Conservation (phyloP, 1,284 basidiomycete species). For the Sporisorium graminicola region DNA sequence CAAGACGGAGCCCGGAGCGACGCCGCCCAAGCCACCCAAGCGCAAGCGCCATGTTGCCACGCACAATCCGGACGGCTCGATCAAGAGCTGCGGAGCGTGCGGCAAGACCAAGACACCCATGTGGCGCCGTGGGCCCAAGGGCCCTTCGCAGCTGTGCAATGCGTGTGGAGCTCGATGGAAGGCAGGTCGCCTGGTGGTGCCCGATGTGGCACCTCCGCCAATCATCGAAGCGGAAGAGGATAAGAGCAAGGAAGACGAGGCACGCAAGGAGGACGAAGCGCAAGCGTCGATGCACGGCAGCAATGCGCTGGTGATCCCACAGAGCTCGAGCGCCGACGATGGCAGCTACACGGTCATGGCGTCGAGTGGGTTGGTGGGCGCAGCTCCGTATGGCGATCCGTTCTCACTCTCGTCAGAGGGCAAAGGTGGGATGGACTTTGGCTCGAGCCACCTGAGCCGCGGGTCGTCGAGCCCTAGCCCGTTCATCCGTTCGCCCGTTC, state of each 20-base stretch:
- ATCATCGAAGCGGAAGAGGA: conserved; percentile 56
- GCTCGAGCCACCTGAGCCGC: conserved; percentile 25
- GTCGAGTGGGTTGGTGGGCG: conserved; percentile 25
- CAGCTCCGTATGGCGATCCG: conserved; percentile 33
- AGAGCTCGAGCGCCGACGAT: conserved; percentile 39
- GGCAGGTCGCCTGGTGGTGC: conserved; percentile 64
- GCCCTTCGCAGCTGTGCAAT: conserved; percentile 66
- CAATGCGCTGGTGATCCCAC: conserved; percentile 49
- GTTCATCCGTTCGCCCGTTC: conserved; percentile 49
- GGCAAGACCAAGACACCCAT: conserved; percentile 67
- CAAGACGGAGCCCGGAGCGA: conserved; percentile 38
- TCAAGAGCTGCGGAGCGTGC: conserved; percentile 67
- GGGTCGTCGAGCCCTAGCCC: conserved; percentile 50
- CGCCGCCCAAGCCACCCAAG: conserved; percentile 54
- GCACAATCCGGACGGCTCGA: conserved; percentile 66
- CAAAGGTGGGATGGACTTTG: conserved; percentile 37
- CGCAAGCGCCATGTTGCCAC: conserved; percentile 67
- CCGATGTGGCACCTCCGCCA: conserved; percentile 61
- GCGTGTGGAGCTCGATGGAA: conserved; percentile 68
- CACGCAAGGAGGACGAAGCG: conserved; percentile 41
- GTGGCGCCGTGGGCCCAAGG: conserved; percentile 66
- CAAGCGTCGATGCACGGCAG: conserved; percentile 50
- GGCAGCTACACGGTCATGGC: conserved; percentile 38
- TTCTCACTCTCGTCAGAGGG: conserved; percentile 32
- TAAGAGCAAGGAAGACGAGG: conserved; percentile 43